Percentiles rank a stretch among this genome's conserved stretches.
These are phyloP conservation scores for Aspergillus costaricaensis DNA, from an alignment of 2,329 filamentous ascomycete genomes.

Conservation along the genomic window DNA sequence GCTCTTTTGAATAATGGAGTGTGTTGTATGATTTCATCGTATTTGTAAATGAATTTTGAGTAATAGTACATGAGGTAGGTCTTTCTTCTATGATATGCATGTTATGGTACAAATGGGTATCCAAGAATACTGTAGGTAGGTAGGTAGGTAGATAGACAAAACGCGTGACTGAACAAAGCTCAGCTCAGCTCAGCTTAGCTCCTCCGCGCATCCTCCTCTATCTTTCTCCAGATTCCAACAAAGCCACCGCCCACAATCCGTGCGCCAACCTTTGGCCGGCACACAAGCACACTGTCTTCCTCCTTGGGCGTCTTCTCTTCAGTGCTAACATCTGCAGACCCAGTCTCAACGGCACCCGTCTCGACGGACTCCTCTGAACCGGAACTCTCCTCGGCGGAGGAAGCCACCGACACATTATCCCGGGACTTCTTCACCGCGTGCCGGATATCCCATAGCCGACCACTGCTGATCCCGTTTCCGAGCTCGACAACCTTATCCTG, in stretches of 20 bases:
- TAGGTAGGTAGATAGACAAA: not conserved
- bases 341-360: conserved; percentile 15
- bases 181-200: not conserved
- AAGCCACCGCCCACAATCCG: conserved; percentile 54
- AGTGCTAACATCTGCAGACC: not conserved
- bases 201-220: conserved; percentile 34
- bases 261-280: conserved; percentile 54
- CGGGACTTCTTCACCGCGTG: conserved; percentile 41
- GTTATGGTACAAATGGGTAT: conserved; percentile 1
- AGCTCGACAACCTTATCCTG: conserved; percentile 50
- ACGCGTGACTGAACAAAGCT: not conserved
- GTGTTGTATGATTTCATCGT: no score
- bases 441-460: conserved; percentile 52
- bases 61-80: not conserved
- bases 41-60: not conserved
- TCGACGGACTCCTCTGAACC: conserved; percentile 9
- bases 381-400: conserved; percentile 18
- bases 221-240: conserved; percentile 52
- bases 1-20: no score
- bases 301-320: conserved; percentile 22
- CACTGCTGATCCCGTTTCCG: conserved; percentile 48
- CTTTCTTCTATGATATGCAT: not conserved
- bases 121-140: not conserved
- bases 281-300: conserved; percentile 50
- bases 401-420: conserved; percentile 37